A percentile compares a stretch with the other conserved stretches of the same genome.
Conservation (phyloP, 1,284 basidiomycete genomes). For the Cryptococcus neoformans region DNA sequence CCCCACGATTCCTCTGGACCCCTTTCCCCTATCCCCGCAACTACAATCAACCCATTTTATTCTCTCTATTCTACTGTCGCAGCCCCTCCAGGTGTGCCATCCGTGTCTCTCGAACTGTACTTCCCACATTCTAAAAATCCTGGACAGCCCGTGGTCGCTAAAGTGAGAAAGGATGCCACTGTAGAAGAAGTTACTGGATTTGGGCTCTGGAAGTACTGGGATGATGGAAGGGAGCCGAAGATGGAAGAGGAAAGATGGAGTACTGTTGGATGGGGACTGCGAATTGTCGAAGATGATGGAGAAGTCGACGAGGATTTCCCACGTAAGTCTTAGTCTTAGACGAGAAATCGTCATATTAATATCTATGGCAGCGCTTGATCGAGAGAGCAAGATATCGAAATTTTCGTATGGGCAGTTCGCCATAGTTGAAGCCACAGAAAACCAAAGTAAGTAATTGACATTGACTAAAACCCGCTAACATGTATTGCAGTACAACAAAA, state of each 20-base stretch:
- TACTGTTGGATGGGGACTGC: slow-evolving; percentile 87
- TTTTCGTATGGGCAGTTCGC: slow-evolving; percentile 93
- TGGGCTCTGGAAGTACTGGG: slow-evolving; percentile 86
- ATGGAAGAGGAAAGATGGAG: slow-evolving; percentile 58
- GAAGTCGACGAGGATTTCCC: slow-evolving; percentile 99
- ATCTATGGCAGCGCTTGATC: slow-evolving; percentile 74
- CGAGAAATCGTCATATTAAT: not conserved
- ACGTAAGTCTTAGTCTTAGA: slow-evolving; percentile 53
- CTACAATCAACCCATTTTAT: slow-evolving; percentile 44
- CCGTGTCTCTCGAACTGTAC: slow-evolving; percentile 68
- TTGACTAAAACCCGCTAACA: not conserved
- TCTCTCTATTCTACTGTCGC: slow-evolving; percentile 51
- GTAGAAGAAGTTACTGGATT: slow-evolving; percentile 97
- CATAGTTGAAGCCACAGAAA: slow-evolving; percentile 64
- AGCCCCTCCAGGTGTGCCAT: slow-evolving; percentile 43
- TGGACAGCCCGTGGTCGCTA: slow-evolving; percentile 51
- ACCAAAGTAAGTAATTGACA: slow-evolving; percentile 63
- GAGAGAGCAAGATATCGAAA: slow-evolving; percentile 76
- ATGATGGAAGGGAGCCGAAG: slow-evolving; percentile 75
- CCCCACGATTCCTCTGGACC: not conserved
- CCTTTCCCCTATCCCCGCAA: slow-evolving; percentile 1
- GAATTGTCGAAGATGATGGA: slow-evolving; percentile 95
- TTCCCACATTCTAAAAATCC: slow-evolving; percentile 79
- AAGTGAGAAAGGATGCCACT: slow-evolving; percentile 80
- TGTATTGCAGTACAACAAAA: slow-evolving; percentile 73